phyloP scores from a whole-genome alignment of 176 grass and related monocot species.

The Aegilops sharonensis region DNA sequence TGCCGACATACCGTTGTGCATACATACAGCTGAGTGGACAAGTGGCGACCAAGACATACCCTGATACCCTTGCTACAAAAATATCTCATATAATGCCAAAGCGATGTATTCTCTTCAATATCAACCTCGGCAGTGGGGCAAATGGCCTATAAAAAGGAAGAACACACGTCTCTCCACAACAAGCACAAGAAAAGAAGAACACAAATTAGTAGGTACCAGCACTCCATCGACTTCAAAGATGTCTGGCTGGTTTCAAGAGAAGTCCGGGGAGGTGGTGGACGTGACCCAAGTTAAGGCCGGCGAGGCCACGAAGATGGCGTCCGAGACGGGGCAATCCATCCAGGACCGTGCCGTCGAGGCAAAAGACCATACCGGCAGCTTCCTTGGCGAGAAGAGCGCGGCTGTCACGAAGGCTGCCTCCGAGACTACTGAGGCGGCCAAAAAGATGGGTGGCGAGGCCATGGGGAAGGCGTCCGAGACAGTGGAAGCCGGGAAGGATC shows the following conservation, averaged over 20 bases:
- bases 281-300: too few species aligned
- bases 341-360: conserved; percentile 13
- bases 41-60: neutral
- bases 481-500: conserved; percentile 14
- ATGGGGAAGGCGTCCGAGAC: conserved; percentile 18
- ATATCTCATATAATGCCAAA: neutral
- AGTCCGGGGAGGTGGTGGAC: neutral
- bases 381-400: neutral
- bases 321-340: neutral
- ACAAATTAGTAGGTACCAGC: neutral
- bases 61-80: neutral
- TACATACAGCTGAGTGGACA: neutral
- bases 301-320: neutral
- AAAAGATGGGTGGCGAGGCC: conserved; percentile 26
- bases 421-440: conserved; percentile 39
- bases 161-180: neutral
- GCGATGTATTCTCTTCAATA: neutral
- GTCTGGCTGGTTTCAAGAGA: conserved; percentile 5
- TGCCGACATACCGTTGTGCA: neutral
- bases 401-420: conserved; percentile 21
- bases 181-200: neutral
- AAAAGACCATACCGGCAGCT: neutral
- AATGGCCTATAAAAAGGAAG: neutral
- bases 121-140: neutral
- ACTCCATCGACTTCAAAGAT: neutral